These are phyloP conservation scores for Lactarius deliciosus DNA, from an alignment of 768 basidiomycete genomes.

Conservation along the genomic window DNA sequence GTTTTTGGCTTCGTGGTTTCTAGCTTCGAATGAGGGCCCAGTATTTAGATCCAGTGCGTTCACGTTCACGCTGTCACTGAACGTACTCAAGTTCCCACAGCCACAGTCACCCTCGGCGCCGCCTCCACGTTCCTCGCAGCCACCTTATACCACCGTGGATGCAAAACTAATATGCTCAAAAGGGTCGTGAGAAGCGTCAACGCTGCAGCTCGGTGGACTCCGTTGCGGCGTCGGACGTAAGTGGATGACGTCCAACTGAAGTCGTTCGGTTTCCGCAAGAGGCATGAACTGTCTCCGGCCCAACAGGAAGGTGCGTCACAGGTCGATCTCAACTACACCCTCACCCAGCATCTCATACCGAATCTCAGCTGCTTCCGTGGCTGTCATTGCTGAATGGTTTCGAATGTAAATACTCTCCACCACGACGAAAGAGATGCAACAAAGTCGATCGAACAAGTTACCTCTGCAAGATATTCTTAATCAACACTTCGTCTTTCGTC, in stretches of 20 bases:
- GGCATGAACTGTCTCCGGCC: constrained; percentile 44
- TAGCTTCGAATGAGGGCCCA: too few relatives aligned
- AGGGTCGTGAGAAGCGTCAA: constrained; percentile 81
- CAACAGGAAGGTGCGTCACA: constrained; percentile 18
- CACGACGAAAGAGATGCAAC: too few relatives aligned
- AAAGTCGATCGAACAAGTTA: too few relatives aligned
- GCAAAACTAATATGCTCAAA: constrained; percentile 41
- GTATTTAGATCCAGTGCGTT: constrained; percentile 60
- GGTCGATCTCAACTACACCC: too few relatives aligned
- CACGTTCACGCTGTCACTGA: constrained; percentile 71
- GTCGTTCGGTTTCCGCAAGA: constrained; percentile 76
- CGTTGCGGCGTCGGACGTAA: constrained; percentile 46
- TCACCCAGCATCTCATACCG: too few relatives aligned
- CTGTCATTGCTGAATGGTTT: too few relatives aligned
- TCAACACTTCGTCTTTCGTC: too few relatives aligned
- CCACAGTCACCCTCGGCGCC: constrained; percentile 21
- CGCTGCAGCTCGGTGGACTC: constrained; percentile 49
- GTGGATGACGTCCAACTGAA: constrained; percentile 46
- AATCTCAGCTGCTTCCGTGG: too few relatives aligned
- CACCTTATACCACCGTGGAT: constrained; percentile 24
- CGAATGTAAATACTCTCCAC: too few relatives aligned
- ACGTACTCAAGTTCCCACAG: constrained; percentile 58
- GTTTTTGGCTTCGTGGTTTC: too few relatives aligned
- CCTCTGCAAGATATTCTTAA: too few relatives aligned
- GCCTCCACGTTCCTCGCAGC: constrained; percentile 33